Percentiles rank a stretch among this genome's conserved stretches.
Evolutionary conservation across 345 rosid genomes (phyloP).

Genomic region (Physaria fendleri): DNA sequence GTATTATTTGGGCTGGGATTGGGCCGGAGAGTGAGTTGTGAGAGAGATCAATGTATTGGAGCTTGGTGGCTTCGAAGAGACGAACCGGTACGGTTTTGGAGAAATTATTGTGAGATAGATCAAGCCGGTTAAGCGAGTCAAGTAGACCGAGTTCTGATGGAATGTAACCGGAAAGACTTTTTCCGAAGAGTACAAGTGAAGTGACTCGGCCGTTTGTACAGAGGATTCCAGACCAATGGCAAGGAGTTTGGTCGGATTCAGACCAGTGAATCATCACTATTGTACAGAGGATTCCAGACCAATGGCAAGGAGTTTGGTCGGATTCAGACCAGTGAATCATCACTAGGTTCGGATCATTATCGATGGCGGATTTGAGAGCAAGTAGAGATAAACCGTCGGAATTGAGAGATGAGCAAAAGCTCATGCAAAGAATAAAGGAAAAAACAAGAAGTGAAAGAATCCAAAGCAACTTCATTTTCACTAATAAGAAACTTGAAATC

Average conservation of each 20-base stretch:
- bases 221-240: conserved; percentile 80
- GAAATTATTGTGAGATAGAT: conserved; percentile 78
- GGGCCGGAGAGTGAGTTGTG: conserved; percentile 56
- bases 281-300: conserved; percentile 91
- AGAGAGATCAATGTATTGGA: conserved; percentile 67
- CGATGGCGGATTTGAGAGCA: conserved; percentile 80
- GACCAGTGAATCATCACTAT: conserved; percentile 70
- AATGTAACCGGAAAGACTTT: conserved; percentile 66
- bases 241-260: conserved; percentile 67
- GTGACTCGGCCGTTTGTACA: conserved; percentile 82
- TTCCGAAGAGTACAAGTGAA: conserved; percentile 57
- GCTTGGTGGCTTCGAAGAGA: conserved; percentile 54
- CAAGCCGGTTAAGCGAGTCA: conserved; percentile 79
- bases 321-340: conserved; percentile 77
- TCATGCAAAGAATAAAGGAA: conserved; percentile 13
- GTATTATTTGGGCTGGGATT: conserved; percentile 62
- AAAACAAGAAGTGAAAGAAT: conserved; percentile 7
- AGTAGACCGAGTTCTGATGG: conserved; percentile 70
- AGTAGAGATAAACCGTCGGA: conserved; percentile 89
- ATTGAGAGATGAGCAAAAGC: conserved; percentile 37
- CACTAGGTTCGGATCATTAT: conserved; percentile 32
- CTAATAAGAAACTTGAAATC: not conserved
- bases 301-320: conserved; percentile 69
- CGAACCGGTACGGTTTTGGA: conserved; percentile 52
- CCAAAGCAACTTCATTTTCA: conserved; percentile 1